Conservation (phyloP, 2,329 filamentous ascomycete genomes). For the Amphichorda felina region DNA sequence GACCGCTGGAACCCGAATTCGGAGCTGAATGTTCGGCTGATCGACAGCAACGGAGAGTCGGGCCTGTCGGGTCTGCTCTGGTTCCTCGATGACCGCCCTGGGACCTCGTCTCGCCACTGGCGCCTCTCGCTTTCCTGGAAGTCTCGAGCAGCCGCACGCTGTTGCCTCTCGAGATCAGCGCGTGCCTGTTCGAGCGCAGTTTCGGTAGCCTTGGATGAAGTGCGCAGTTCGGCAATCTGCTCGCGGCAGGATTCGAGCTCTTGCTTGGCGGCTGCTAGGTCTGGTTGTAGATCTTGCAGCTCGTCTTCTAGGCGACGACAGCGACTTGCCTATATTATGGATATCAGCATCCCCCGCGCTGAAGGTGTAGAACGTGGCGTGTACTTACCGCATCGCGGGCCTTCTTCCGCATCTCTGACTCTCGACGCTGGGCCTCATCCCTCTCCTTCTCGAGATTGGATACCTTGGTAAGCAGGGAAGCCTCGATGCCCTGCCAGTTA, state of each 20-base stretch:
- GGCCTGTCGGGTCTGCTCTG: constrained; percentile 32
- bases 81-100: constrained; percentile 22
- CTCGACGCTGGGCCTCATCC: constrained; percentile 72
- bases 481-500: constrained; percentile 96
- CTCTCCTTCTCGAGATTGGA: constrained; percentile 77
- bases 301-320: constrained; percentile 68
- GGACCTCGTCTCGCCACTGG: constrained; percentile 41
- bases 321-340: constrained; percentile 40
- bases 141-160: constrained; percentile 15
- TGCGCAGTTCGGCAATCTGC: constrained; percentile 49
- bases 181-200: constrained; percentile 45
- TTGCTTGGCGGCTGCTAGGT: constrained; percentile 50
- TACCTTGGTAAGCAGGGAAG: constrained; percentile 67
- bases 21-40: constrained; percentile 40
- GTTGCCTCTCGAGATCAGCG: constrained; percentile 38
- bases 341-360: too few species aligned
- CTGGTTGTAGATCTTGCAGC: constrained; percentile 56
- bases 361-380: too few species aligned
- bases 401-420: constrained; percentile 81
- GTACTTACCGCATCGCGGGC: constrained; percentile 70
- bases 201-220: constrained; percentile 54
- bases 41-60: constrained; percentile 39
- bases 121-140: constrained; percentile 28
- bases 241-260: constrained; percentile 49
- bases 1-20: constrained; percentile 35